Evolutionary conservation across 805 yeast species (phyloP), one percentile per base, ranked within the genome.

Genomic region (Yarrowia yakushimensis): DNA sequence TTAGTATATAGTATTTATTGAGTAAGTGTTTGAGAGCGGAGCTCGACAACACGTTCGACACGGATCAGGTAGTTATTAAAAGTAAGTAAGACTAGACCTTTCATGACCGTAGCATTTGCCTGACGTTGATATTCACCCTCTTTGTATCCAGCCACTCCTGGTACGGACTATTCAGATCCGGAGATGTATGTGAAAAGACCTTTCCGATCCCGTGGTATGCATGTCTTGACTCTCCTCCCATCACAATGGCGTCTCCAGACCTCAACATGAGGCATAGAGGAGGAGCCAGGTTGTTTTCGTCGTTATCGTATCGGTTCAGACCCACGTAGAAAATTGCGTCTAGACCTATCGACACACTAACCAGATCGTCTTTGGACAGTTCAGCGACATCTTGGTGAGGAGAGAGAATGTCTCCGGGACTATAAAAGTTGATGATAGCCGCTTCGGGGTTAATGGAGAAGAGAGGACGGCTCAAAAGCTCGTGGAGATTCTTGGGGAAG

Each of bases 311-410:
- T 25, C 71, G 52, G n/a, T 62, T 46, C 11, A 48, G 15, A 3
- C 71, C 77, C 13, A 66, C 66, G 64, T 75, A 75, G 60, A 77
- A 77, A 3, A 78, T 66, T 57, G 78, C 76, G 30, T 74, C 73
- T 60, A 78, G 74, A 20, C 80, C 80, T 12, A 77, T 59, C 17
- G 76, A 71, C 20, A 76, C 62, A 18, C 77, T 73, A n/a, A 77
- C 69, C 12, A 77, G 69, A 54, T 76, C 79, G 2, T 70, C 72
- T 3, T 60, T 41, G 11, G 73, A 69, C 23, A 66, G 66, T 67
- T 78, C 81, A 33, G 80, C 78, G 4, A 76, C 76, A 46, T 78
- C 81, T 63, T 75, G 78, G 62, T 78, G 81, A 3, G 79, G 78
- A 0, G 78, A 73, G 7, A 77, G 69, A 36, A 71, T 77, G 57